phyloP scores from a whole-genome alignment of 345 rosid species.

The Cardamine occulta region DNA sequence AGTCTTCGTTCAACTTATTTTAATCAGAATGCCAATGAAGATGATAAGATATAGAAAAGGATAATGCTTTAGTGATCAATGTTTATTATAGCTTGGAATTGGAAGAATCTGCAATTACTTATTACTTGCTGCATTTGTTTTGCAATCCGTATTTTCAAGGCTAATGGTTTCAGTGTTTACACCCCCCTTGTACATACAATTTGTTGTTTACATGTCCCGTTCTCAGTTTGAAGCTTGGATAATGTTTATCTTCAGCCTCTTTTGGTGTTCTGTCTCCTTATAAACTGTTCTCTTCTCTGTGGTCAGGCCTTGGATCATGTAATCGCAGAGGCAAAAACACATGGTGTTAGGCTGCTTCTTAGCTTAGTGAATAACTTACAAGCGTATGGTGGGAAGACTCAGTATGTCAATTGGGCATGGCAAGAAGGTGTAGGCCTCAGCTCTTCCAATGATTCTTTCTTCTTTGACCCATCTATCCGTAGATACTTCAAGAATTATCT shows the following conservation, averaged over 20 bases:
- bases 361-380: conserved; percentile 87
- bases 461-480: conserved; percentile 90
- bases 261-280: too few species aligned
- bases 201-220: neutral
- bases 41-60: conserved; percentile 9
- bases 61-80: conserved; percentile 8
- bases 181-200: neutral
- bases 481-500: conserved; percentile 80
- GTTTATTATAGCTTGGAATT: neutral
- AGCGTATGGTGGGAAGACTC: conserved; percentile 94
- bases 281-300: too few species aligned
- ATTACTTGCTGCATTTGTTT: conserved; percentile 6
- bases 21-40: too few species aligned
- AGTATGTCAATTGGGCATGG: conserved; percentile 98
- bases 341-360: conserved; percentile 78
- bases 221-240: neutral
- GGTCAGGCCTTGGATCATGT: conserved; percentile 89
- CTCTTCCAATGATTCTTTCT: conserved; percentile 95
- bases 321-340: conserved; percentile 78
- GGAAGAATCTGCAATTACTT: conserved; percentile 1
- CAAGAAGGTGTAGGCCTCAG: conserved; percentile 92
- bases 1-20: too few species aligned
- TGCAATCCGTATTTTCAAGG: neutral
- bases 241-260: too few species aligned
- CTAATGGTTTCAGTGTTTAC: neutral